A percentile compares a stretch with the other conserved stretches of the same genome.
Evolutionary conservation across 768 basidiomycete species (phyloP).

Genomic region (Grammothele lineata): DNA sequence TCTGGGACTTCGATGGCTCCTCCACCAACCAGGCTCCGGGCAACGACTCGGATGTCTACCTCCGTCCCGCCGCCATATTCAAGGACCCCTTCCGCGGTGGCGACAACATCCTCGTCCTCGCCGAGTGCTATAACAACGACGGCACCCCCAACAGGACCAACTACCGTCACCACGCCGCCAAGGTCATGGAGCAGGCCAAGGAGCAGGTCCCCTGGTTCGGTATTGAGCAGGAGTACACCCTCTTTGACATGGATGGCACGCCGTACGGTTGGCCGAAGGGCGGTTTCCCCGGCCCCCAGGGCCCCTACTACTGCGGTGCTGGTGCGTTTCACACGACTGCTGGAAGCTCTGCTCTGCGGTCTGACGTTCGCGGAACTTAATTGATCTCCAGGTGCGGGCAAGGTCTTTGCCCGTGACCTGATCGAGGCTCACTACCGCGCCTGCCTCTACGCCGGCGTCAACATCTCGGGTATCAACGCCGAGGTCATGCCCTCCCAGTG

Average conservation of each 20-base stretch:
- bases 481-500: slow-evolving; percentile 99
- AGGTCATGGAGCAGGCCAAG: slow-evolving; percentile 92
- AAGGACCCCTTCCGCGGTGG: slow-evolving; percentile 99
- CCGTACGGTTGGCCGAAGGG: slow-evolving; percentile 98
- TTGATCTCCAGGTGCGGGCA: slow-evolving; percentile 71
- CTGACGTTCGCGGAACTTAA: slow-evolving; percentile 4
- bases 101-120: slow-evolving; percentile 95
- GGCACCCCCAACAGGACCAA: slow-evolving; percentile 98
- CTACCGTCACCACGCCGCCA: slow-evolving; percentile 89
- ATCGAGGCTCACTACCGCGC: slow-evolving; percentile 99
- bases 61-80: slow-evolving; percentile 96
- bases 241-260: slow-evolving; percentile 86
- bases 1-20: slow-evolving; percentile 99
- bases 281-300: slow-evolving; percentile 99
- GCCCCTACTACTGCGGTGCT: slow-evolving; percentile 99
- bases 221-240: slow-evolving; percentile 98
- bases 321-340: slow-evolving; percentile 46
- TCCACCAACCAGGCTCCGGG: slow-evolving; percentile 98
- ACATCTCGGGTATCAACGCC: slow-evolving; percentile 99
- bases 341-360: not conserved
- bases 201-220: slow-evolving; percentile 90
- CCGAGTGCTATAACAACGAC: slow-evolving; percentile 98
- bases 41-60: slow-evolving; percentile 94
- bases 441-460: slow-evolving; percentile 91
- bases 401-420: slow-evolving; percentile 97